These are phyloP conservation scores for Pisolithus orientalis DNA, from an alignment of 768 basidiomycete species.

Conservation along the genomic window DNA sequence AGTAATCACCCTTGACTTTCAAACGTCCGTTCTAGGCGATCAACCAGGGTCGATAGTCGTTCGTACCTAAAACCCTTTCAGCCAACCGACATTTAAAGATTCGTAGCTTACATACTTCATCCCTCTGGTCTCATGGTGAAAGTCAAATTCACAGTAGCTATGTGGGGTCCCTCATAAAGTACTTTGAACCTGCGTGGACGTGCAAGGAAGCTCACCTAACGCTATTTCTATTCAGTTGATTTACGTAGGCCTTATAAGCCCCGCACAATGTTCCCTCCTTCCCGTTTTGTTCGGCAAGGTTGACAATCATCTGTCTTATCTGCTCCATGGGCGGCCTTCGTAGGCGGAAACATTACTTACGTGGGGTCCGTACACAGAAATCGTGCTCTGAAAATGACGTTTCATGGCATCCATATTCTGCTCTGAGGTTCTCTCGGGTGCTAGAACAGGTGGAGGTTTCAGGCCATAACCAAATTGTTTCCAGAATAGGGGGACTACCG, in stretches of 20 bases:
- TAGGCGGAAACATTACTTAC: conserved; percentile 34
- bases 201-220: conserved; percentile 35
- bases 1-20: conserved; percentile 66
- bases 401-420: conserved; percentile 67
- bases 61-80: conserved; percentile 56
- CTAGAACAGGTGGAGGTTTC: conserved; percentile 81
- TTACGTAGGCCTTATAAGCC: conserved; percentile 67
- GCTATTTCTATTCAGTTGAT: conserved; percentile 49
- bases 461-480: conserved; percentile 80
- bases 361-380: conserved; percentile 70
- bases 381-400: conserved; percentile 65
- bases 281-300: conserved; percentile 86
- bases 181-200: too few species aligned
- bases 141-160: conserved; percentile 85
- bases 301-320: conserved; percentile 61
- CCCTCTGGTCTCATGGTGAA: conserved; percentile 88
- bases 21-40: conserved; percentile 65
- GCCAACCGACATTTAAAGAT: not conserved
- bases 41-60: conserved; percentile 76
- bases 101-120: conserved; percentile 64
- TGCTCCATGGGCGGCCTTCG: not conserved
- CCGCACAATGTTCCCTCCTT: conserved; percentile 78
- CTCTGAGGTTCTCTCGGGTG: conserved; percentile 62
- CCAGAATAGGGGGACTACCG: conserved; percentile 86
- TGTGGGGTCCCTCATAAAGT: not conserved